A percentile compares a stretch with the other conserved stretches of the same genome.
Evolutionary conservation across 805 yeast genomes (phyloP).

Genomic region (Maudiozyma saulgeensis): DNA sequence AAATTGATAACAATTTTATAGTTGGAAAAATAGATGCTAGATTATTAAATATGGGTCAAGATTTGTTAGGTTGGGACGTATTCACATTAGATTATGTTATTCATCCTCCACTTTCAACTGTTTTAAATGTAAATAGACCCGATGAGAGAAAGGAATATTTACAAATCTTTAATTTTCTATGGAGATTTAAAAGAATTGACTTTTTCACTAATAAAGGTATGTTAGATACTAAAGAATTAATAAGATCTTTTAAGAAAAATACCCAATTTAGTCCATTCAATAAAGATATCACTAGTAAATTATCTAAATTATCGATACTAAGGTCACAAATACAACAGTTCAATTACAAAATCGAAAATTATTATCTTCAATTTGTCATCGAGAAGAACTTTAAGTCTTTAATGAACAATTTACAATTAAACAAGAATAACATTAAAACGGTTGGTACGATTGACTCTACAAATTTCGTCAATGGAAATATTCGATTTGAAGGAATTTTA

Average conservation of each 20-base stretch:
- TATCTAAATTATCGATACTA: conserved; percentile 23
- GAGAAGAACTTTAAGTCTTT: conserved; percentile 26
- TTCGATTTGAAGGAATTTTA: conserved; percentile 22
- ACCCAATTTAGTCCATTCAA: conserved; percentile 16
- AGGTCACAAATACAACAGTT: conserved; percentile 30
- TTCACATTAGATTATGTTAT: conserved; percentile 74
- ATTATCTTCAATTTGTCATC: conserved; percentile 26
- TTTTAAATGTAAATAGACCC: conserved; percentile 42
- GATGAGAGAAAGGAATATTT: conserved; percentile 51
- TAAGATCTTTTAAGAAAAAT: conserved; percentile 21
- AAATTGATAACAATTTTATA: conserved; percentile 31
- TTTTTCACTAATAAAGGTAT: conserved; percentile 42
- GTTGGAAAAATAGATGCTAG: conserved; percentile 69
- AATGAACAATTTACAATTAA: conserved; percentile 28
- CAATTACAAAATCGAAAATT: conserved; percentile 25
- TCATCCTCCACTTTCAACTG: conserved; percentile 42
- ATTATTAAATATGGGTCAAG: conserved; percentile 61
- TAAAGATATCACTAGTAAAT: conserved; percentile 22
- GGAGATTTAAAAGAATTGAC: conserved; percentile 63
- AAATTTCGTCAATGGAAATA: conserved; percentile 18
- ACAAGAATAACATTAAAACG: conserved; percentile 6
- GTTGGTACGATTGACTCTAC: conserved; percentile 24
- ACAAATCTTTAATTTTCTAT: conserved; percentile 73
- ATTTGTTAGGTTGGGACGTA: conserved; percentile 82
- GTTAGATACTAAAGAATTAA: conserved; percentile 32